Conservation (phyloP, 2,329 filamentous ascomycete species). For the Amylocarpus encephaloides region DNA sequence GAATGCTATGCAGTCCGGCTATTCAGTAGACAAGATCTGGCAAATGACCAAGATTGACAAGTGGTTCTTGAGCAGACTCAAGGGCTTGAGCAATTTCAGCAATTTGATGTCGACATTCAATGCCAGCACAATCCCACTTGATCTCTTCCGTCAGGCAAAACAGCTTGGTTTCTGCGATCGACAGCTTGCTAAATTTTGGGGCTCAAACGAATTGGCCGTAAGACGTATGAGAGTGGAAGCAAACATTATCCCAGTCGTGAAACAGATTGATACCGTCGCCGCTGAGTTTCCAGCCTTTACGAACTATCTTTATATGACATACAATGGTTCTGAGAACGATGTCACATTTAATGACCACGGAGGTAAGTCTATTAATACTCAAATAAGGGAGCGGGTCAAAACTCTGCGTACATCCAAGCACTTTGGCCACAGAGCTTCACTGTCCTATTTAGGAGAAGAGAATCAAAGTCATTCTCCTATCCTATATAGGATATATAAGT, state of each 20-base stretch:
- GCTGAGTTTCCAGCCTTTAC: slow-evolving; percentile 92
- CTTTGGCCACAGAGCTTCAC: no score
- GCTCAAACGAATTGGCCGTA: slow-evolving; percentile 87
- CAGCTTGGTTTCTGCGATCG: slow-evolving; percentile 90
- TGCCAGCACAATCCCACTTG: slow-evolving; percentile 56
- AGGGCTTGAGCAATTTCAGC: slow-evolving; percentile 83
- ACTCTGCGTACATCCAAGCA: no score
- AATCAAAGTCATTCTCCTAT: no score
- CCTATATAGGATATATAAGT: no score
- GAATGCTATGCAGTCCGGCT: slow-evolving; percentile 92
- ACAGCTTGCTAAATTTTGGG: slow-evolving; percentile 90
- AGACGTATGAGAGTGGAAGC: slow-evolving; percentile 78
- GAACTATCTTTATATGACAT: slow-evolving; percentile 95
- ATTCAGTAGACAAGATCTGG: slow-evolving; percentile 95
- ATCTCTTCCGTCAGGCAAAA: slow-evolving; percentile 77
- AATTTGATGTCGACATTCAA: slow-evolving; percentile 67
- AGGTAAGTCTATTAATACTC: no score
- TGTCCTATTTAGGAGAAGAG: no score
- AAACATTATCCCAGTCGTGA: slow-evolving; percentile 81
- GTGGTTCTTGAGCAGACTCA: slow-evolving; percentile 92
- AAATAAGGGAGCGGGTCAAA: no score
- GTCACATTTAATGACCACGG: slow-evolving; percentile 81
- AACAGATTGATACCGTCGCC: slow-evolving; percentile 97
- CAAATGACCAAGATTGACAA: slow-evolving; percentile 98
- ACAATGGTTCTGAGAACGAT: slow-evolving; percentile 85